A percentile compares a stretch with the other conserved stretches of the same genome.
These are phyloP conservation scores for Pachysandra terminalis DNA, from an alignment of 164 flowering plant genomes.

Conservation along the genomic window DNA sequence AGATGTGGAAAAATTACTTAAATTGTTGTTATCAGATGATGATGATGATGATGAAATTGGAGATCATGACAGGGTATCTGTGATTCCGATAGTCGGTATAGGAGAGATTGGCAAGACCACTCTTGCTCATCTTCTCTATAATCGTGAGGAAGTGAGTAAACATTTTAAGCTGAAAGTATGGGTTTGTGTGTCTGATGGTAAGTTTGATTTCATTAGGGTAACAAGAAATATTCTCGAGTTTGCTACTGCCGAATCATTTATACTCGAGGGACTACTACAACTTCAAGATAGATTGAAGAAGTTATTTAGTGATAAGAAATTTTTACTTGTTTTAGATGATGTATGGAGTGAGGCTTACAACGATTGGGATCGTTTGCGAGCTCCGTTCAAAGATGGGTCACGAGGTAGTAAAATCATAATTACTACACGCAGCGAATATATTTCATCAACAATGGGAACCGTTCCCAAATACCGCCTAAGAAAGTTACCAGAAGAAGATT, in stretches of 20 bases:
- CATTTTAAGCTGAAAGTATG: not conserved
- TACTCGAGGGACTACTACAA: not conserved
- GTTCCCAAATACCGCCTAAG: not conserved
- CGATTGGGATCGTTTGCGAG: not conserved
- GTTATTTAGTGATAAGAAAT: not conserved
- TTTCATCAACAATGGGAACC: not conserved
- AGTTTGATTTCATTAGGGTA: not conserved
- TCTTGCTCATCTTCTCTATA: not conserved
- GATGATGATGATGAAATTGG: not conserved
- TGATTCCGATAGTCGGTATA: not conserved
- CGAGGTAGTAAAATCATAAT: not conserved
- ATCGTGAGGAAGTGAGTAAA: not conserved
- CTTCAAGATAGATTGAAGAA: not conserved
- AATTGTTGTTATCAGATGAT: not conserved
- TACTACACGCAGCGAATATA: not conserved
- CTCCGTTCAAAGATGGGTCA: not conserved
- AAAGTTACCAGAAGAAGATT: not conserved
- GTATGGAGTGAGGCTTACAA: not conserved
- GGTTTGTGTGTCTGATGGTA: not conserved
- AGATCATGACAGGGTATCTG: not conserved
- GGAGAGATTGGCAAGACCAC: not conserved
- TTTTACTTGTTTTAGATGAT: not conserved
- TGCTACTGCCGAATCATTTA: not conserved
- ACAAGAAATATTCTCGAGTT: not conserved
- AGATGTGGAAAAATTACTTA: not conserved